A percentile compares a stretch with the other conserved stretches of the same genome.
Conservation (phyloP, 208 protist genomes). For the Novymonas esmeraldas region DNA sequence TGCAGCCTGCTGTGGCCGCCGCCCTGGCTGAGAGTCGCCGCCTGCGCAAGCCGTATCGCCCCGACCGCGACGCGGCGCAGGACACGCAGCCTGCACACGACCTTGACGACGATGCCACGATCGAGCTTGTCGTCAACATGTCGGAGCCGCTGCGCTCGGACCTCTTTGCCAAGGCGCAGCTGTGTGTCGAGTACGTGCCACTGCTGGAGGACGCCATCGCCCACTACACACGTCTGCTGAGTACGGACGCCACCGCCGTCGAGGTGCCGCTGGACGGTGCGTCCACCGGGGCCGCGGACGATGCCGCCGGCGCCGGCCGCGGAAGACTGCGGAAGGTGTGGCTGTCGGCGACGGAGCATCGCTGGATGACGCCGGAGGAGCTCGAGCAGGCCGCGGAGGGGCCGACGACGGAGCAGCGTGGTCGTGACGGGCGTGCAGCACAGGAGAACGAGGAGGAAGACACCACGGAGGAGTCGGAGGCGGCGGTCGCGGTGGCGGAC, state of each 20-base stretch:
- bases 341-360: slow-evolving; percentile 52
- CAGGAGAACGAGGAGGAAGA: slow-evolving; percentile 11
- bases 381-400: slow-evolving; percentile 14
- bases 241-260: slow-evolving; percentile 15
- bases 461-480: background rate
- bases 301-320: background rate
- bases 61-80: background rate
- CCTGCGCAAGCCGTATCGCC: too few relatives aligned
- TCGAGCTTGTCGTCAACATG: slow-evolving; percentile 55
- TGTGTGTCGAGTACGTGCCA: slow-evolving; percentile 70
- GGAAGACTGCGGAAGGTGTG: slow-evolving; percentile 45
- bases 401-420: background rate
- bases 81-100: background rate
- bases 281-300: background rate
- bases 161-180: slow-evolving; percentile 68
- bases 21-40: slow-evolving; percentile 48
- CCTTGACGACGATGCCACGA: slow-evolving; percentile 23
- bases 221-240: slow-evolving; percentile 43
- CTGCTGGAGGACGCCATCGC: slow-evolving; percentile 55
- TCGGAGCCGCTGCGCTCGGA: slow-evolving; percentile 55
- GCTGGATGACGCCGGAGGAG: slow-evolving; percentile 59
- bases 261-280: slow-evolving; percentile 17
- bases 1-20: slow-evolving; percentile 36
- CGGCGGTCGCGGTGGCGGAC: background rate
- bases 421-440: background rate